phyloP scores from a whole-genome alignment of 257 asterid species.

The Ocimum tenuiflorum region DNA sequence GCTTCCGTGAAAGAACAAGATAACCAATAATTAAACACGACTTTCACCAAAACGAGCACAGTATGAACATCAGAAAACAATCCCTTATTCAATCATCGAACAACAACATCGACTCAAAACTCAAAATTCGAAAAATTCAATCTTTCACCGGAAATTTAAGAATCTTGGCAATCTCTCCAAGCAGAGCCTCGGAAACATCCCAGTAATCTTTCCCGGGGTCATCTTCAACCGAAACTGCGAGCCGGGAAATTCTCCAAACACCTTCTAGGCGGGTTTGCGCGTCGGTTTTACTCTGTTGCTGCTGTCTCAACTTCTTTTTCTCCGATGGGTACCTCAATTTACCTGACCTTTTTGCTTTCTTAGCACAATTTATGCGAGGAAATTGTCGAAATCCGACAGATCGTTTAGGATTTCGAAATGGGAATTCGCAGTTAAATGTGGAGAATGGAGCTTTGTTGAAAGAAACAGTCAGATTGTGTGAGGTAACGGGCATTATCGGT shows the following conservation, averaged over 20 bases:
- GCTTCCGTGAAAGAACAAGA: not conserved
- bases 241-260: conserved; percentile 74
- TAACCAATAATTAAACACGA: not conserved
- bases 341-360: conserved; percentile 66
- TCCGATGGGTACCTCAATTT: conserved; percentile 92
- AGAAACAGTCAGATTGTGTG: conserved; percentile 29
- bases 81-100: not conserved
- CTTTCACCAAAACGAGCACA: not conserved
- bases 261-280: conserved; percentile 39
- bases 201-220: conserved; percentile 91
- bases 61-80: not conserved
- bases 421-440: conserved; percentile 23
- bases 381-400: conserved; percentile 17
- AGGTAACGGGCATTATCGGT: conserved; percentile 34
- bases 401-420: conserved; percentile 15
- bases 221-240: conserved; percentile 55
- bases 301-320: conserved; percentile 63
- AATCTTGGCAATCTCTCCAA: conserved; percentile 69
- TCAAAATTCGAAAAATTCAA: not conserved
- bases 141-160: conserved; percentile 77
- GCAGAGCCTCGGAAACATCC: conserved; percentile 62
- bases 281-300: conserved; percentile 30
- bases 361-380: conserved; percentile 38
- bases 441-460: conserved; percentile 25
- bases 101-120: not conserved